Evolutionary conservation across 305 asterid species (phyloP).

Genomic region (Fraxinus albicans): DNA sequence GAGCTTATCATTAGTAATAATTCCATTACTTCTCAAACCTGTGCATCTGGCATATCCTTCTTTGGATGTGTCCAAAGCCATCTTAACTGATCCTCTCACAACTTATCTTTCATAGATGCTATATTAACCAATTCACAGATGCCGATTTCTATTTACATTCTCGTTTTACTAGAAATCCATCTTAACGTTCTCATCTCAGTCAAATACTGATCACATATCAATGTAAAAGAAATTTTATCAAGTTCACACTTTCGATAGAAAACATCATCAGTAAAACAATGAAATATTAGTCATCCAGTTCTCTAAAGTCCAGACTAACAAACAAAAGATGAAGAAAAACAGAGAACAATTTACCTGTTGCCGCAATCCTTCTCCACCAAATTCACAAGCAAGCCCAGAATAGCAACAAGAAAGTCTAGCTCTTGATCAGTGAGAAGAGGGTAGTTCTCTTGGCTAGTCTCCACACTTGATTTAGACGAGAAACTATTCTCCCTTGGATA

Average conservation of each 20-base stretch:
- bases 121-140: not conserved
- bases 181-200: not conserved
- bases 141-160: not conserved
- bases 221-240: not conserved
- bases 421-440: slow-evolving; percentile 68
- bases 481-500: slow-evolving; percentile 27
- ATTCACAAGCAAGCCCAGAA: slow-evolving; percentile 94
- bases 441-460: slow-evolving; percentile 31
- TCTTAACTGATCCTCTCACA: not conserved
- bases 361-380: slow-evolving; percentile 86
- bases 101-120: not conserved
- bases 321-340: not conserved
- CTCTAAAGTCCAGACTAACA: not conserved
- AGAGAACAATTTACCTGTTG: slow-evolving; percentile 54
- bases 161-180: not conserved
- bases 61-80: not conserved
- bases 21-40: slow-evolving; percentile 1
- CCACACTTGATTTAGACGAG: slow-evolving; percentile 44
- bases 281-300: not conserved
- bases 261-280: not conserved
- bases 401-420: slow-evolving; percentile 88
- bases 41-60: not conserved
- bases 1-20: not conserved
- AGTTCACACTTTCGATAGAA: not conserved
- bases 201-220: not conserved